Percentiles rank a stretch among this genome's conserved stretches.
Evolutionary conservation across 768 basidiomycete species (phyloP).

Genomic region (Leucosporidium yakuticum): DNA sequence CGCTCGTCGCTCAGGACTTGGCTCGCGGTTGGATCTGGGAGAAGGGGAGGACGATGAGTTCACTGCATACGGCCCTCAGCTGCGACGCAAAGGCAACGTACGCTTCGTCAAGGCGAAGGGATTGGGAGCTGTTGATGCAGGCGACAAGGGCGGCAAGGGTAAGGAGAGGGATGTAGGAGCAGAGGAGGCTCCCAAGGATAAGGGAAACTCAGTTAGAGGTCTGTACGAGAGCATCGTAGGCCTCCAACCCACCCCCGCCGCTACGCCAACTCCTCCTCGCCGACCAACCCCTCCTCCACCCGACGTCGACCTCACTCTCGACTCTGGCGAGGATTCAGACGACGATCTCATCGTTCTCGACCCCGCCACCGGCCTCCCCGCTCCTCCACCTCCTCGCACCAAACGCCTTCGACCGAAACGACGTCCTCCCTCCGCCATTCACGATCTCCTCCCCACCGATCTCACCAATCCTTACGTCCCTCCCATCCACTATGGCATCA

Average conservation of each 20-base stretch:
- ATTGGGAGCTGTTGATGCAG: background rate
- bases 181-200: background rate
- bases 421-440: background rate
- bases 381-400: background rate
- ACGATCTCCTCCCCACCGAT: slow-evolving; percentile 12
- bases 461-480: background rate
- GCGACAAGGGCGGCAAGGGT: background rate
- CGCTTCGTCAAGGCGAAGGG: slow-evolving; percentile 52
- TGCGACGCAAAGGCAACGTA: background rate
- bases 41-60: background rate
- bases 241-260: background rate
- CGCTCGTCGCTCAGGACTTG: background rate
- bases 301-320: slow-evolving; percentile 25
- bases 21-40: background rate
- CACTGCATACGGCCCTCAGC: background rate
- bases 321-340: background rate
- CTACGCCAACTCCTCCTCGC: background rate
- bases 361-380: slow-evolving; percentile 1
- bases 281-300: background rate
- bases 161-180: background rate
- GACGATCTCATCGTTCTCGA: slow-evolving; percentile 15
- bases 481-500: slow-evolving; percentile 14
- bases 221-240: slow-evolving; percentile 19
- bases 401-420: background rate
- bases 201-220: slow-evolving; percentile 4